Evolutionary conservation across 2,329 filamentous ascomycete species (phyloP).

Genomic region (Phialemonium atrogriseum): DNA sequence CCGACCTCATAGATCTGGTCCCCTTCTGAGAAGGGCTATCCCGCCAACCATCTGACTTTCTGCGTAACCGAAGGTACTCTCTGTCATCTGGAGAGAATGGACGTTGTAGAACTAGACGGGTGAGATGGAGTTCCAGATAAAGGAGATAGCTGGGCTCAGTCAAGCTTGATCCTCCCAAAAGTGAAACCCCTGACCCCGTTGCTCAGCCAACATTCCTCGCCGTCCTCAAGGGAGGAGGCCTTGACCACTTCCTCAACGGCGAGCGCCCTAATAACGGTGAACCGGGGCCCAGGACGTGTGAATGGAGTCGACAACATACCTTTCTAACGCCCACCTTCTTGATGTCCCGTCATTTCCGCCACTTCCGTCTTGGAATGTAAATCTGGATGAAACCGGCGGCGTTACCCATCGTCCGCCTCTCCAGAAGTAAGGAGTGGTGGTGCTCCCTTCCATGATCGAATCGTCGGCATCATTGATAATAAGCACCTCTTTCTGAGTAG

Average conservation of each 20-base stretch:
- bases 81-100: no score
- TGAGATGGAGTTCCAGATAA: no score
- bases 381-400: conserved; percentile 49
- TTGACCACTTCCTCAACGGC: conserved; percentile 57
- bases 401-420: conserved; percentile 70
- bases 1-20: no score
- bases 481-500: conserved; percentile 61
- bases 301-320: conserved; percentile 33
- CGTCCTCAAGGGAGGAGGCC: conserved; percentile 53
- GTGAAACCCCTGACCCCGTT: conserved; percentile 80
- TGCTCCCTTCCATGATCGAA: conserved; percentile 76
- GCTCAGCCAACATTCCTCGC: conserved; percentile 80
- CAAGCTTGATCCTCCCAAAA: conserved; percentile 31
- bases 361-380: conserved; percentile 33
- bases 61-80: no score
- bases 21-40: no score
- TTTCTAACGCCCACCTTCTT: conserved; percentile 72
- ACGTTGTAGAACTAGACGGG: no score
- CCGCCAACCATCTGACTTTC: no score
- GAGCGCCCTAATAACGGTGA: conserved; percentile 33
- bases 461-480: conserved; percentile 53
- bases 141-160: no score
- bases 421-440: conserved; percentile 77
- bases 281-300: no score
- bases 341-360: conserved; percentile 81